Percentiles rank a stretch among this genome's conserved stretches.
Evolutionary conservation across 441 rosid species (phyloP).

Genomic region (Flueggea neowawraea): DNA sequence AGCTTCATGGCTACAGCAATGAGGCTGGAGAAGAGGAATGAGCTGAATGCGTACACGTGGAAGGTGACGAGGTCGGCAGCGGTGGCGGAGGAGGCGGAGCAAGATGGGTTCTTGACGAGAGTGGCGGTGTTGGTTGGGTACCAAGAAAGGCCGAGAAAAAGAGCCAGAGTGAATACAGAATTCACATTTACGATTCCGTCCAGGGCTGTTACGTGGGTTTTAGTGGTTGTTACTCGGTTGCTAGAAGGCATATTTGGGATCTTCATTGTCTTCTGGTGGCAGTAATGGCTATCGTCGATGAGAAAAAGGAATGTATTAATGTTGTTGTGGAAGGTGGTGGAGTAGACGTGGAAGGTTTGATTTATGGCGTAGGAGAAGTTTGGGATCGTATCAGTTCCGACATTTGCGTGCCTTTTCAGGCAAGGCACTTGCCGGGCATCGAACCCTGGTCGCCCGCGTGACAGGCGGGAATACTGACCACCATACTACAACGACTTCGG

Average conservation of each 20-base stretch:
- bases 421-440: too few species aligned
- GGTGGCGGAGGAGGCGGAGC: constrained; percentile 30
- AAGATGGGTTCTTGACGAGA: constrained; percentile 26
- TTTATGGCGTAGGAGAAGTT: too few species aligned
- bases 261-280: too few species aligned
- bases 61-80: constrained; percentile 52
- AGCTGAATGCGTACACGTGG: constrained; percentile 89
- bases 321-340: neutral
- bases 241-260: too few species aligned
- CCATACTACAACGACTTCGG: too few species aligned
- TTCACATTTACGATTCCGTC: constrained; percentile 79
- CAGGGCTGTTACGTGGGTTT: constrained; percentile 68
- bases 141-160: constrained; percentile 70
- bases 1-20: constrained; percentile 72
- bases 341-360: too few species aligned
- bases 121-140: constrained; percentile 22
- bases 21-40: constrained; percentile 85
- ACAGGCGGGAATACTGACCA: too few species aligned
- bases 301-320: neutral
- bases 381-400: too few species aligned
- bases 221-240: constrained; percentile 25
- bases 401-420: too few species aligned
- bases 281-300: too few species aligned
- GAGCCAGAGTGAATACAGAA: constrained; percentile 79
- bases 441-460: too few species aligned